Percentiles rank a stretch among this genome's conserved stretches.
phyloP scores from a whole-genome alignment of 2,329 filamentous ascomycete genomes.

The Passalora sequoiae region DNA sequence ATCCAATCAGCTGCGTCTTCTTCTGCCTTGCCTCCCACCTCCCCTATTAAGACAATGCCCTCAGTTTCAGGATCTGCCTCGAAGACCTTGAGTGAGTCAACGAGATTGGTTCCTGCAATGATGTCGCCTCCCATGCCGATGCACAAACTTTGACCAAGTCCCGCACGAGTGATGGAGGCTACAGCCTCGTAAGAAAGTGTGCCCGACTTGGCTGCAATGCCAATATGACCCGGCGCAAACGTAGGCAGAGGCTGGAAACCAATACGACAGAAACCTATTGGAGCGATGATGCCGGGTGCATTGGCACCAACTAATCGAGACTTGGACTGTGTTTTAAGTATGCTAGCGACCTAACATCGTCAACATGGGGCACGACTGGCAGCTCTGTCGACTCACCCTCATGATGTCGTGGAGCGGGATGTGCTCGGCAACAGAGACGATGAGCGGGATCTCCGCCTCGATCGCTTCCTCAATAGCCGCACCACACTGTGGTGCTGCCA shows the following conservation, averaged over 20 bases:
- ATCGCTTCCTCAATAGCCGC: conserved; percentile 74
- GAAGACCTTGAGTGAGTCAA: conserved; percentile 64
- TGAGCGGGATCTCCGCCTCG: conserved; percentile 69
- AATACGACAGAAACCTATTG: conserved; percentile 63
- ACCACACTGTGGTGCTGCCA: conserved; percentile 67
- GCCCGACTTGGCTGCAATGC: conserved; percentile 74
- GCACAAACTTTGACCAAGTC: conserved; percentile 70
- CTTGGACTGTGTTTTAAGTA: conserved; percentile 65
- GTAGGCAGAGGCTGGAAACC: conserved; percentile 73
- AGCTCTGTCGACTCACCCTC: conserved; percentile 45
- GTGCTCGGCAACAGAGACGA: conserved; percentile 75
- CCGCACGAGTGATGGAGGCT: conserved; percentile 66
- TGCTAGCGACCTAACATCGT: conserved; percentile 56
- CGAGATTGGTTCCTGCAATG: conserved; percentile 67
- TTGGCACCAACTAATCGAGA: conserved; percentile 75
- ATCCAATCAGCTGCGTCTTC: conserved; percentile 71
- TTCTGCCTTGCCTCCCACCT: conserved; percentile 66
- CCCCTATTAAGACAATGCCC: conserved; percentile 67
- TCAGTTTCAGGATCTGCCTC: conserved; percentile 63
- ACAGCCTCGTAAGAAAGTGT: conserved; percentile 78
- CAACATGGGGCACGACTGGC: not conserved
- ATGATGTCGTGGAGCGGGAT: conserved; percentile 74
- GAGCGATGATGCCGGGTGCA: conserved; percentile 72
- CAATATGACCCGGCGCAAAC: conserved; percentile 63
- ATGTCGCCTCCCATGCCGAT: conserved; percentile 75